Evolutionary conservation across 116 monocot species (phyloP).

Genomic region (Posidonia oceanica): DNA sequence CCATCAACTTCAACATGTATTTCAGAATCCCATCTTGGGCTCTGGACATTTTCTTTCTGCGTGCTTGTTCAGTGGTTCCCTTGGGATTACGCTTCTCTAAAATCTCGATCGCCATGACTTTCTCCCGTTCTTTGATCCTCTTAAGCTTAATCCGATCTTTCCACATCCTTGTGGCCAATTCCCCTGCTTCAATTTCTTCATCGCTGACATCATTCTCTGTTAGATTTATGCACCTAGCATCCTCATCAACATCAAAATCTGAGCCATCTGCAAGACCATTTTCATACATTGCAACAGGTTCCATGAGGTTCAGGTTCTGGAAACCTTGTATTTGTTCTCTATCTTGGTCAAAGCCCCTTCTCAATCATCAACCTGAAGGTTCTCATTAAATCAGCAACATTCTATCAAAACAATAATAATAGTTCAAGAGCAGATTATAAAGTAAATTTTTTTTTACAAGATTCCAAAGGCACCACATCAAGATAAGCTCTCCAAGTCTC

Average conservation of each 20-base stretch:
- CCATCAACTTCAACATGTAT: slow-evolving; percentile 90
- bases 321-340: neutral
- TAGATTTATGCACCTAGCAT: slow-evolving; percentile 30
- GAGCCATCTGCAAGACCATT: slow-evolving; percentile 28
- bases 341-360: neutral
- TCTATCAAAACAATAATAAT: no score
- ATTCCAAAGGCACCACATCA: no score
- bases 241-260: slow-evolving; percentile 48
- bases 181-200: slow-evolving; percentile 69
- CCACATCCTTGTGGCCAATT: slow-evolving; percentile 65
- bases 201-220: slow-evolving; percentile 88
- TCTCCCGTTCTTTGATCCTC: slow-evolving; percentile 54
- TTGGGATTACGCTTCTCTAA: slow-evolving; percentile 39
- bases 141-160: slow-evolving; percentile 67
- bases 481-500: no score
- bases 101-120: slow-evolving; percentile 26
- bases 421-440: no score
- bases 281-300: slow-evolving; percentile 15
- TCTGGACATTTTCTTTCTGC: slow-evolving; percentile 72
- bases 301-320: slow-evolving; percentile 19
- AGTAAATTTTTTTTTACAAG: no score
- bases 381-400: neutral
- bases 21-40: slow-evolving; percentile 91
- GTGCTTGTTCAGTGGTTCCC: slow-evolving; percentile 63
- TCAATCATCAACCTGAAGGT: neutral